Evolutionary conservation across 768 basidiomycete species (phyloP), one percentile per base, ranked within the genome.

Genomic region (Trametes gibbosa): DNA sequence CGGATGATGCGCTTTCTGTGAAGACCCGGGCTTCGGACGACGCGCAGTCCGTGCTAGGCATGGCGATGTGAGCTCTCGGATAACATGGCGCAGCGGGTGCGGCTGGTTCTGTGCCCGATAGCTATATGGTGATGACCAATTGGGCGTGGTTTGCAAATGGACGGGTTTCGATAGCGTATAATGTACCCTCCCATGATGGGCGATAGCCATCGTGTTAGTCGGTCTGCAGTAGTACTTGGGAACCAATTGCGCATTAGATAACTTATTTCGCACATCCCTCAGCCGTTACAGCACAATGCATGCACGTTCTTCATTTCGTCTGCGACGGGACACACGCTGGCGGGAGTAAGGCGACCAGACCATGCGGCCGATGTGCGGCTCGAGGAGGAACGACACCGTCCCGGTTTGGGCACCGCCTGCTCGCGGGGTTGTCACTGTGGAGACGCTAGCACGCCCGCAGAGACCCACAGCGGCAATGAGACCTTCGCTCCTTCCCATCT

Each of bases 251-350:
- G 34, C n/a, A n/a, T n/a, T n/a, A 35, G 53, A 50, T 61, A 61
- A 61, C 3, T 61, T 61, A 61, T 61, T 52, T 34, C 50, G 60
- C 60, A 56, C 23, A 34, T 41, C 58, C 39, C 34, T 32, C 42
- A 24, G 47, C 50, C 53, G 25, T 50, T 61, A 37, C 59, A 51
- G 45, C 41, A 24, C 50, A 50, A 21, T 23, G 19, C 35, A 50
- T 46, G 3, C 48, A 19, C 21, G 16, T 46, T 46, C 48, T 16
- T 7, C 3, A 9, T 13, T 5, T 21, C 29, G 6, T 19, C 43
- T 3, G 43, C 21, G 16, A n/a, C 16, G 16, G 12, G 3, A 32
- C 29, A 10, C 29, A 10, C 10, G 7, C 32, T n/a, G 29, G 52
- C 10, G 52, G 23, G 19, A 7, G 19, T 42, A 55, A 16, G 3